These are phyloP conservation scores for Ilex paraguariensis DNA, from an alignment of 305 asterid genomes.

Conservation along the genomic window DNA sequence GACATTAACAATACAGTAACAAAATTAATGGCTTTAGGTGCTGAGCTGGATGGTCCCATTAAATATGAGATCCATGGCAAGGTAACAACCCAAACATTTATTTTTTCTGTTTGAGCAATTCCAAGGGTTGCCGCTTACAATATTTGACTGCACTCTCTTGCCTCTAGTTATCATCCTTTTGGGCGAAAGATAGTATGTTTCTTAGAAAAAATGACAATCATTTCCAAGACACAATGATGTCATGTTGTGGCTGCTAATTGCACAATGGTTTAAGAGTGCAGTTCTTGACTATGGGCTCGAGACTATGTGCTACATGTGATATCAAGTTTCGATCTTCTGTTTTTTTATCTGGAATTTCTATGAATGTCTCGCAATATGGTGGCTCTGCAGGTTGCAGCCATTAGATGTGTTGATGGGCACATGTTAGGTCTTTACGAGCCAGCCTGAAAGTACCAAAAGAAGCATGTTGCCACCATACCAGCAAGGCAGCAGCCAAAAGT, in stretches of 20 bases:
- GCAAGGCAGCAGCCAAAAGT: not conserved
- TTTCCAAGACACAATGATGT: too few species aligned
- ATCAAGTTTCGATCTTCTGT: not conserved
- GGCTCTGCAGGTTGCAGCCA: conserved; percentile 16
- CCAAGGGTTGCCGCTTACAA: not conserved
- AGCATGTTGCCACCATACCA: not conserved
- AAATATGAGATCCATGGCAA: conserved; percentile 88
- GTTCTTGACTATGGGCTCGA: not conserved
- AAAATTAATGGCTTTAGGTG: conserved; percentile 80
- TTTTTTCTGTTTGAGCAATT: not conserved
- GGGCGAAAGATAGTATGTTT: too few species aligned
- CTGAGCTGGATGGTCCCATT: conserved; percentile 89
- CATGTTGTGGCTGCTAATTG: not conserved
- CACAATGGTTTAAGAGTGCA: not conserved
- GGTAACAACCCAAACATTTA: conserved; percentile 29
- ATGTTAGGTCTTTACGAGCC: conserved; percentile 22
- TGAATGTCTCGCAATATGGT: not conserved
- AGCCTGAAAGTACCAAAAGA: not conserved
- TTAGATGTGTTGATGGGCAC: conserved; percentile 21
- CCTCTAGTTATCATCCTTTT: too few species aligned
- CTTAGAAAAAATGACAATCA: too few species aligned
- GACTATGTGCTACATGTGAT: too few species aligned
- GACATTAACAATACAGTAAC: conserved; percentile 70
- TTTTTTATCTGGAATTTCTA: not conserved
- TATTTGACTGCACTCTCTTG: not conserved